Evolutionary conservation across 805 yeast genomes (phyloP).

Genomic region (Saturnispora diversa): DNA sequence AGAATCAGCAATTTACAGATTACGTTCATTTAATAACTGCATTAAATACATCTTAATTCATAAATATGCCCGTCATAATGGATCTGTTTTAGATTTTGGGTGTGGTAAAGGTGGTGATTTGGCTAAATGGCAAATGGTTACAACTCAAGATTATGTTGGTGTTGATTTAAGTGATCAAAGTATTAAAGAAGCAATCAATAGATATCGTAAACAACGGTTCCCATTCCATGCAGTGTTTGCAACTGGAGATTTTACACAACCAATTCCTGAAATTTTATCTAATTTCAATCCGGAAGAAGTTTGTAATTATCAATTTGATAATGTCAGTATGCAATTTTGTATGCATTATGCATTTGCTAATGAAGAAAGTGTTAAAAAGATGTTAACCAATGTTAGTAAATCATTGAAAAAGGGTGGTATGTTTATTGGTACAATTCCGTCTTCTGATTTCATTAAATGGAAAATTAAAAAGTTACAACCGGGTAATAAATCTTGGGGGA

Average conservation of each 20-base stretch:
- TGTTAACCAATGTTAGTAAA: slow-evolving; percentile 67
- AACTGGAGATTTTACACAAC: slow-evolving; percentile 80
- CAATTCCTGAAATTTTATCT: slow-evolving; percentile 57
- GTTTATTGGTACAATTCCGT: slow-evolving; percentile 92
- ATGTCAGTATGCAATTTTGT: slow-evolving; percentile 86
- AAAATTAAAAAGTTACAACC: slow-evolving; percentile 46
- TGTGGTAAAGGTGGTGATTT: slow-evolving; percentile 99
- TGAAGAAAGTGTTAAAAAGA: slow-evolving; percentile 66
- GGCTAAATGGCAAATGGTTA: slow-evolving; percentile 74
- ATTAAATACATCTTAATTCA: slow-evolving; percentile 80
- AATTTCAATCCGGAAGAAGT: slow-evolving; percentile 53
- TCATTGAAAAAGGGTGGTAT: slow-evolving; percentile 76
- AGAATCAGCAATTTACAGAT: slow-evolving; percentile 73
- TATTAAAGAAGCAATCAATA: slow-evolving; percentile 69
- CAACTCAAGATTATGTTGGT: slow-evolving; percentile 73
- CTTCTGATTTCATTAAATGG: slow-evolving; percentile 71
- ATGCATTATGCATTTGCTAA: slow-evolving; percentile 91
- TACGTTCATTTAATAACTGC: slow-evolving; percentile 86
- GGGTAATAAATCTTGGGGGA: slow-evolving; percentile 70
- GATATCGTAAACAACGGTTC: slow-evolving; percentile 48
- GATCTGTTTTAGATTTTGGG: slow-evolving; percentile 73
- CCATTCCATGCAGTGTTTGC: slow-evolving; percentile 59
- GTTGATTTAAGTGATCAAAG: slow-evolving; percentile 88
- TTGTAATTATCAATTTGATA: slow-evolving; percentile 65
- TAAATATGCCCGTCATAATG: slow-evolving; percentile 48